Base-by-base conservation (phyloP, 1,284 basidiomycete species). In the Lignosus rhinocerotis region DNA sequence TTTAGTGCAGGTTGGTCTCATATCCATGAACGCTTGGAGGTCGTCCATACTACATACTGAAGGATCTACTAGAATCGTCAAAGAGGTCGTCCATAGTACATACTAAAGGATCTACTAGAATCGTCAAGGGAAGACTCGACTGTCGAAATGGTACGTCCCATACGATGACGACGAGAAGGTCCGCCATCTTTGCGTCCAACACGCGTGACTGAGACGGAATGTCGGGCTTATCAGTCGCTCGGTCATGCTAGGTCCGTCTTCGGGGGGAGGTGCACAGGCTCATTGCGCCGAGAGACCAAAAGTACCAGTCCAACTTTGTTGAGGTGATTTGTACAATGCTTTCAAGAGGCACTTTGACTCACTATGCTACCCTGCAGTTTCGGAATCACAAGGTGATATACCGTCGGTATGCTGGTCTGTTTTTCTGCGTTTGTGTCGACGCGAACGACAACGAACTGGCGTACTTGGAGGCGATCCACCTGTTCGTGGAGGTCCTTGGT, bases 401-500 rank as follows among this genome's bases (percentile, higher is more conserved):
- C 75, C 83, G 95, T 59, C 86, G 95, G 59, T 99, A 99, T 69
- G 96, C 96, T 34, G 96, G 96, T 2, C 86, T 99, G 17, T 99
- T 98, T 82, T 99, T 99, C 77, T 98, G 95, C 70, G 83, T 97
- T 31, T 98, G 96, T 68, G 94, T 99, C 9, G 96, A 99, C 70
- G 93, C 93, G 21, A 96, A 98, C 69, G 97, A 99, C 76, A 99
- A 99, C 69, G 97, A 99, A 72, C 82, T 99, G 56, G 94, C 95
- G 0, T 98, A 97, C 72, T 80, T 98, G 31, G 97, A 99, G 73
- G 95, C 94, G 2, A 98, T 99, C 56, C 96, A 99, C 73, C 83
- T 99, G 3, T 98, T 99, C 70, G 97, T 99, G 21, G 97, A 99
- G 74, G 90, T 98, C n/a, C 82, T 99, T 7, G 96, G 95, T 94